A percentile compares a stretch with the other conserved stretches of the same genome.
These are phyloP conservation scores for Cordyceps militaris DNA, from an alignment of 2,329 filamentous ascomycete species.

Conservation along the genomic window DNA sequence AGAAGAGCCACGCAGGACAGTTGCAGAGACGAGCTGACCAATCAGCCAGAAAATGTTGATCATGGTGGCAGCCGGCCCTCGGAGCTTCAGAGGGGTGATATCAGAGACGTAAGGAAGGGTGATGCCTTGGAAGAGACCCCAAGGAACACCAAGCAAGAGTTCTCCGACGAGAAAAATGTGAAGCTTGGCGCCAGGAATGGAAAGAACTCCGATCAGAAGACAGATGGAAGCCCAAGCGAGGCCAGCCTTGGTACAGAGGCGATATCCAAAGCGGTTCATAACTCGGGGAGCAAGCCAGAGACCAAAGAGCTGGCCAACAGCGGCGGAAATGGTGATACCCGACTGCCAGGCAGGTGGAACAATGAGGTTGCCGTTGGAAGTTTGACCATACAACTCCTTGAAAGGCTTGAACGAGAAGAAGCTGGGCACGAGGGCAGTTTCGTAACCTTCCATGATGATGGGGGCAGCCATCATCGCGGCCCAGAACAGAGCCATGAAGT, in stretches of 20 bases:
- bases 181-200: neutral
- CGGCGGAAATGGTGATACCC: conserved; percentile 14
- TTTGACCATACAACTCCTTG: conserved; percentile 6
- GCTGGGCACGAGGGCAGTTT: conserved; percentile 20
- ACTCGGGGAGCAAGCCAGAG: conserved; percentile 15
- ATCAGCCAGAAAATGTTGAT: conserved; percentile 35
- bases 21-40: conserved; percentile 30
- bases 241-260: conserved; percentile 2
- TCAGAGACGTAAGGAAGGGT: conserved; percentile 33
- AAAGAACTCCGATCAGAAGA: conserved; percentile 8
- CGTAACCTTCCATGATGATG: conserved; percentile 31
- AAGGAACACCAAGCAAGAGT: conserved; percentile 30
- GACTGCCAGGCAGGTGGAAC: conserved; percentile 14
- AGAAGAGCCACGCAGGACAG: conserved; percentile 26
- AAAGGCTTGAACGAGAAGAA: conserved; percentile 16
- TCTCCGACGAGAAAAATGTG: conserved; percentile 26
- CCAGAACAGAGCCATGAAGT: conserved; percentile 15
- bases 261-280: conserved; percentile 15
- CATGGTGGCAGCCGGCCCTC: conserved; percentile 31
- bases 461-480: conserved; percentile 19
- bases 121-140: conserved; percentile 27
- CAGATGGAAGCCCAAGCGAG: conserved; percentile 2
- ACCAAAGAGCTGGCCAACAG: conserved; percentile 15
- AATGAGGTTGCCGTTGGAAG: neutral
- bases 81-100: conserved; percentile 24